Conservation (phyloP, 768 basidiomycete species). For the Cystofilobasidium macerans region DNA sequence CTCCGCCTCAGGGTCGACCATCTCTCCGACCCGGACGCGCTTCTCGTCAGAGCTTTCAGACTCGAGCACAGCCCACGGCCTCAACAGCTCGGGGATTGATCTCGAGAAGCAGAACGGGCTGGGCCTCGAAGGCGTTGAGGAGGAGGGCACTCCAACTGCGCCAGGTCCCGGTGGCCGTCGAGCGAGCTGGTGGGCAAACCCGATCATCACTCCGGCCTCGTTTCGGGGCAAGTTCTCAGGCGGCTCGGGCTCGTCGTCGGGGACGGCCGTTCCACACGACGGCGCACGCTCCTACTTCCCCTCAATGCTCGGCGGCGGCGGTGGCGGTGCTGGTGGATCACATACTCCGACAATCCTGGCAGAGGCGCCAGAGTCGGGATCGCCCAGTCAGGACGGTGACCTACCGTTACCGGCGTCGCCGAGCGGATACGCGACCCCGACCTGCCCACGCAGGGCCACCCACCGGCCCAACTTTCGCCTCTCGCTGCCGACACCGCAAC, state of each 20-base stretch:
- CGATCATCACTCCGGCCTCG: background rate
- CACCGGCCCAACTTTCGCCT: constrained; percentile 5
- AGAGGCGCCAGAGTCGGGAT: background rate
- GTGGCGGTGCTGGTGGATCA: background rate
- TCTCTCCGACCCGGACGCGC: background rate
- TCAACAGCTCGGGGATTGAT: too few relatives aligned
- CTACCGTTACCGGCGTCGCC: background rate
- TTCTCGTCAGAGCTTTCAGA: background rate
- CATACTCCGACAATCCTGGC: background rate
- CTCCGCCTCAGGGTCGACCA: background rate
- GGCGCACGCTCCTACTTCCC: background rate
- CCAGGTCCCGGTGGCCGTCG: background rate
- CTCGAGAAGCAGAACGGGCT: background rate
- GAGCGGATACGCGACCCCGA: background rate
- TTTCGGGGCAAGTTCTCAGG: background rate
- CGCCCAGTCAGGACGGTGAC: background rate
- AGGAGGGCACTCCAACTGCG: background rate
- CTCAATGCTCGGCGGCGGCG: background rate
- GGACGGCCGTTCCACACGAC: background rate
- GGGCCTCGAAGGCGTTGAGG: background rate
- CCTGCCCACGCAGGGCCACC: background rate
- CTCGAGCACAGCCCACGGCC: background rate
- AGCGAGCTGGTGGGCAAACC: background rate
- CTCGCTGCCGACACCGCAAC: background rate
- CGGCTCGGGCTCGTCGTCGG: background rate